Evolutionary conservation across 1,139 yeast genomes (phyloP).

Genomic region (Pneumocystis sp.): DNA sequence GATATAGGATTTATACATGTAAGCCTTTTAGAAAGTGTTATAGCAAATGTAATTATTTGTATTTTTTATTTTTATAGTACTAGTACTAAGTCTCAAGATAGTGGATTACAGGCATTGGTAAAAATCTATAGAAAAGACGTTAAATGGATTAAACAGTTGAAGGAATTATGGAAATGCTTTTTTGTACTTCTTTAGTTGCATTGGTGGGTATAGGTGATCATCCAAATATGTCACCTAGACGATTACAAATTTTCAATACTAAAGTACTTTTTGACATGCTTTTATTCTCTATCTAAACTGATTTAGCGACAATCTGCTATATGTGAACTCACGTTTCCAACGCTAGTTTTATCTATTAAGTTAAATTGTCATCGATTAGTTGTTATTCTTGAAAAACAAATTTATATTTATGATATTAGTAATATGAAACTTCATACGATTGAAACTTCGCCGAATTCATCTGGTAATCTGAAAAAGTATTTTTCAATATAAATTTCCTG

Average conservation of each 20-base stretch:
- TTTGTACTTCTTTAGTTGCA: background rate
- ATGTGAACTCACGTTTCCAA: background rate
- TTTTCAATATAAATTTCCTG: background rate
- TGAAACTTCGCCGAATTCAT: background rate
- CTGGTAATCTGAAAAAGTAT: background rate
- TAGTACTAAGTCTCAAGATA: background rate
- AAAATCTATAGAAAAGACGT: constrained; percentile 5
- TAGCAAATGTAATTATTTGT: background rate
- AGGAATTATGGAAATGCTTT: background rate
- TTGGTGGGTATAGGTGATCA: background rate
- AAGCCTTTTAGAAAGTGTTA: background rate
- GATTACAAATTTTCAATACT: too few species aligned
- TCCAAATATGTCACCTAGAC: background rate
- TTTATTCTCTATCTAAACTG: background rate
- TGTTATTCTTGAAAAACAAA: background rate
- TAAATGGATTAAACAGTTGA: constrained; percentile 13
- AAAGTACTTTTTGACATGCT: background rate
- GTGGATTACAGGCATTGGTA: background rate
- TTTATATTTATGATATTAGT: background rate
- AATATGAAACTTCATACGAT: background rate
- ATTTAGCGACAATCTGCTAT: background rate
- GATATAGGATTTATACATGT: constrained; percentile 18
- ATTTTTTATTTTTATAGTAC: background rate
- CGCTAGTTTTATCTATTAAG: background rate
- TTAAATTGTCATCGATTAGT: background rate